phyloP scores from a whole-genome alignment of 495 filamentous ascomycete genomes.

The Neurospora sp. region DNA sequence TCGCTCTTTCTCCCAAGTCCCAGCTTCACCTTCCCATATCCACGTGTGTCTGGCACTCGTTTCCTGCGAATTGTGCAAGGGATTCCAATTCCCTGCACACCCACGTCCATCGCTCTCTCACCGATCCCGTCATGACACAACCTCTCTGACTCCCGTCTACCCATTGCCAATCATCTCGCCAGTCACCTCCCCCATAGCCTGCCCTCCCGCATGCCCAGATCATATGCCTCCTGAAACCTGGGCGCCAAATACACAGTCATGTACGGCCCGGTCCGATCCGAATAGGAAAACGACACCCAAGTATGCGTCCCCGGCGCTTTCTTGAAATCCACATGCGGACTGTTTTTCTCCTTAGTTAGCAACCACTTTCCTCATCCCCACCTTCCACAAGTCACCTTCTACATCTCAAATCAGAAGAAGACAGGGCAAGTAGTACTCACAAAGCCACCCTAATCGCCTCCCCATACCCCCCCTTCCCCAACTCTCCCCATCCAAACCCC shows the following conservation, averaged over 20 bases:
- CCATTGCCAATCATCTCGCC: background rate
- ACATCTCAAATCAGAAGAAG: background rate
- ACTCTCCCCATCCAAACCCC: background rate
- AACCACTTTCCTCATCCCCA: background rate
- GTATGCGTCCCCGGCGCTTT: background rate
- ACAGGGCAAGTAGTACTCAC: background rate
- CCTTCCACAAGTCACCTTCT: background rate
- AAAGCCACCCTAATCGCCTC: background rate
- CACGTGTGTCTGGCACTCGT: background rate
- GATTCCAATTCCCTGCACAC: background rate
- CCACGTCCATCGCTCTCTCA: background rate
- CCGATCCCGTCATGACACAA: background rate
- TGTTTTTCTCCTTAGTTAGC: background rate
- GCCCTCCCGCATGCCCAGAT: background rate
- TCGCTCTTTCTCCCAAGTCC: no score
- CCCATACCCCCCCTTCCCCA: background rate
- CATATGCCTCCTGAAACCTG: background rate
- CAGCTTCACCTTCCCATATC: background rate
- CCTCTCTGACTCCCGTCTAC: background rate
- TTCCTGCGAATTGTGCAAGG: background rate
- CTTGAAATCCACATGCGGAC: background rate
- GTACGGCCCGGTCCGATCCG: background rate
- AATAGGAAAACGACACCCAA: background rate
- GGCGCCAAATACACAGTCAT: background rate
- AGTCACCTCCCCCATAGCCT: background rate